Base-by-base conservation (phyloP, 768 basidiomycete species). In the Boletus edulis region DNA sequence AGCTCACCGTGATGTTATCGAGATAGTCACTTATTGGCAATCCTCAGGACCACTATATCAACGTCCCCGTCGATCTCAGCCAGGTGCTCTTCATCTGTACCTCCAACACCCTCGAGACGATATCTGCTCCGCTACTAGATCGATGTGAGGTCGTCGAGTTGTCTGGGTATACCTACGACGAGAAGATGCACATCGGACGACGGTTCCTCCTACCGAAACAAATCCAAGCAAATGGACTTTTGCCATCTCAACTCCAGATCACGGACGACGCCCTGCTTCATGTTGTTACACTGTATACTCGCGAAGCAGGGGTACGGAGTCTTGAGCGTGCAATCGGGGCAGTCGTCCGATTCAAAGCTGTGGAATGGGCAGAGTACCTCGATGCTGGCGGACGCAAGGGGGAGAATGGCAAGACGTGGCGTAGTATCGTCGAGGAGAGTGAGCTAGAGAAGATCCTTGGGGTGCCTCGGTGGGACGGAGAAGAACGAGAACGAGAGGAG, bases 61-160 rank as follows among this genome's bases (percentile, higher is more conserved):
- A 94, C 56, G 85, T 91, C 11, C 91, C 92, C 2, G 81, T 95
- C 49, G 91, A 95, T 62, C 80, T 96, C 47, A 89, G 87, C 51
- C 91, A 91, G 65, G 85, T 95, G 14, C 76, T 96, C 18, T 96
- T 97, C 71, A 89, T 97, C 58, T 95, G 93, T 61, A 96, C 95
- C 0, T 90, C 94, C 34, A 97, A 97, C 67, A 81, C 86, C 0
- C 81, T 95, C 12, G 91, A 94, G 38, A 93, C 91, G 0, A 96
- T 97, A 57, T 86, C 91, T 5, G 83, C 86, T 0, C 93, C 95
- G 0, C 77, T 98, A 2, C 73, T 95, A 10, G 94, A 97, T 70
- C 84, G 95, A 39, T 94, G 93, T 64, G 94, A 98, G 64, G 76
- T 93, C 43, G 85, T 96, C 31, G 86, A 91, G 38, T 73, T 95